Percentiles rank a stretch among this genome's conserved stretches.
phyloP scores from a whole-genome alignment of 1,139 yeast genomes.

The Spencermartinsiella ligniputridi region DNA sequence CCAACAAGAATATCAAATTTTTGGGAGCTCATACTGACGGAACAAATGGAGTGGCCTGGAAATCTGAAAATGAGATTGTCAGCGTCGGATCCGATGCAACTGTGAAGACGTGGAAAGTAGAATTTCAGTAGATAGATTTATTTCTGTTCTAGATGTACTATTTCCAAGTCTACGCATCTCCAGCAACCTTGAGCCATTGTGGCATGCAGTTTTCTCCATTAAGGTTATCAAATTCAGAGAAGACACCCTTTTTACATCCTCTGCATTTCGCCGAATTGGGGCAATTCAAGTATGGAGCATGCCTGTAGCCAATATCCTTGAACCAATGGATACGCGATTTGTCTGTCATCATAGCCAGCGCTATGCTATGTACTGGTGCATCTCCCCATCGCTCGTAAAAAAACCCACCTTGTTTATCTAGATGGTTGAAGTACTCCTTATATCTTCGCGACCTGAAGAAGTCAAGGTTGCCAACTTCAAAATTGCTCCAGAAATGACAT shows the following conservation, averaged over 20 bases:
- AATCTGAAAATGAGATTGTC: conserved; percentile 44
- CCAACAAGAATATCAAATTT: conserved; percentile 68
- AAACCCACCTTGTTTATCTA: conserved; percentile 71
- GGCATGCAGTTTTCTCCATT: conserved; percentile 67
- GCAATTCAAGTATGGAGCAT: conserved; percentile 70
- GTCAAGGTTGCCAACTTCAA: conserved; percentile 76
- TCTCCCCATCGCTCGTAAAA: conserved; percentile 92
- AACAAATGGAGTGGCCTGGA: conserved; percentile 72
- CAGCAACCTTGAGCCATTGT: conserved; percentile 55
- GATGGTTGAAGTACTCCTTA: conserved; percentile 54
- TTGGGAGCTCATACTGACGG: conserved; percentile 89
- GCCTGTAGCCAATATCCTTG: conserved; percentile 77
- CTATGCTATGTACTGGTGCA: conserved; percentile 82
- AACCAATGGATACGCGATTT: conserved; percentile 75
- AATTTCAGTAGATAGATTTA: conserved; percentile 11
- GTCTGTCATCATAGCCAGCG: conserved; percentile 70
- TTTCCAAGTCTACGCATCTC: conserved; percentile 11
- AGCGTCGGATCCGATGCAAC: conserved; percentile 82
- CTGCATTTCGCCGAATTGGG: conserved; percentile 46
- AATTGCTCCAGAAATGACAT: conserved; percentile 87
- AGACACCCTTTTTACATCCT: conserved; percentile 45
- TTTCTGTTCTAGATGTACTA: not conserved
- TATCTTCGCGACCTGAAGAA: conserved; percentile 68
- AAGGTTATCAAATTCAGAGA: conserved; percentile 43
- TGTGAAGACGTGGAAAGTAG: conserved; percentile 62